A percentile compares a stretch with the other conserved stretches of the same genome.
Evolutionary conservation across 2,329 filamentous ascomycete species (phyloP).

Genomic region (Pleurostoma richardsiae): DNA sequence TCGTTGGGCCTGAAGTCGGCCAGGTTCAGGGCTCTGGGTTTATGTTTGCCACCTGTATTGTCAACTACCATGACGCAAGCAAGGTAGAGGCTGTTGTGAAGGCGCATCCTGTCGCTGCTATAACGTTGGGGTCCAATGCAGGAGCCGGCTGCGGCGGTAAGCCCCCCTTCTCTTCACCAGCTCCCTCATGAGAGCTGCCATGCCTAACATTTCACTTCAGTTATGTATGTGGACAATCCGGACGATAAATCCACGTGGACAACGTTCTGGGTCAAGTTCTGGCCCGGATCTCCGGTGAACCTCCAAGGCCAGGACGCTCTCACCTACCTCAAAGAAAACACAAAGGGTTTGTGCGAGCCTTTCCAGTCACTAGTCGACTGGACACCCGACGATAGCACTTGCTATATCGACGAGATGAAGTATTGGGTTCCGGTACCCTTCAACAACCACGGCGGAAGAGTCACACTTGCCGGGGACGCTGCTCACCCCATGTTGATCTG

Average conservation of each 20-base stretch:
- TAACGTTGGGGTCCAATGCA: constrained; percentile 20
- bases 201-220: constrained; percentile 4
- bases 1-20: constrained; percentile 19
- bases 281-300: constrained; percentile 16
- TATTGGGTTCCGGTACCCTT: constrained; percentile 27
- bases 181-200: neutral
- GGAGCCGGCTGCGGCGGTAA: constrained; percentile 23
- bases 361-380: constrained; percentile 26
- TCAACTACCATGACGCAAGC: constrained; percentile 14
- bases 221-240: constrained; percentile 16
- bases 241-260: constrained; percentile 21
- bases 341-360: constrained; percentile 18
- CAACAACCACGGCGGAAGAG: constrained; percentile 21
- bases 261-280: constrained; percentile 29
- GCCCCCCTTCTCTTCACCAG: constrained; percentile 6
- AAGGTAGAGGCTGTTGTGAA: constrained; percentile 19
- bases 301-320: constrained; percentile 30
- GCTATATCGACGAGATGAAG: constrained; percentile 27
- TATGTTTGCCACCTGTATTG: constrained; percentile 22
- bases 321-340: constrained; percentile 18
- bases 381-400: constrained; percentile 22
- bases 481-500: constrained; percentile 39
- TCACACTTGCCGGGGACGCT: constrained; percentile 33
- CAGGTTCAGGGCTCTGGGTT: constrained; percentile 16
- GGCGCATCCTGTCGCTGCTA: constrained; percentile 22